Percentiles rank a stretch among this genome's conserved stretches.
phyloP scores from a whole-genome alignment of 176 grass and related monocot species.

The Cenchrus fungigraminus region DNA sequence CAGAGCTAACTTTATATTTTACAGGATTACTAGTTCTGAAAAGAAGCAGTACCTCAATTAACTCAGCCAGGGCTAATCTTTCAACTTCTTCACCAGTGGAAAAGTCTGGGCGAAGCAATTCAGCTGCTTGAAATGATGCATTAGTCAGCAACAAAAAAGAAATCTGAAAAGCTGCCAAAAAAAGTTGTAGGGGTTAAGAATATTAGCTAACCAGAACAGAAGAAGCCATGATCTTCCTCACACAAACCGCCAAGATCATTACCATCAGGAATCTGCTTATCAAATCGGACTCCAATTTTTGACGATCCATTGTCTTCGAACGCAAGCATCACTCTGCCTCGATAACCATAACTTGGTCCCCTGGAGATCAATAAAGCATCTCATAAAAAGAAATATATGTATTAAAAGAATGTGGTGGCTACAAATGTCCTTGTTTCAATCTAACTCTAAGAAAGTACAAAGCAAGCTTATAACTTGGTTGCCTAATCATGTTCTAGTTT shows the following conservation, averaged over 20 bases:
- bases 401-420: neutral
- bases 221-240: slow-evolving; percentile 98
- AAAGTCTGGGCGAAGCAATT: slow-evolving; percentile 75
- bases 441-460: slow-evolving; percentile 10
- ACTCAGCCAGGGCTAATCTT: slow-evolving; percentile 82
- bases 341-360: slow-evolving; percentile 84
- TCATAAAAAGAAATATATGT: neutral
- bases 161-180: slow-evolving; percentile 32
- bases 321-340: slow-evolving; percentile 93
- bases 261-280: slow-evolving; percentile 93
- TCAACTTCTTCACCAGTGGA: slow-evolving; percentile 71
- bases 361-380: slow-evolving; percentile 50
- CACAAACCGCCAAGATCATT: slow-evolving; percentile 98
- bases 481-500: neutral
- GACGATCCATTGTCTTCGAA: slow-evolving; percentile 97
- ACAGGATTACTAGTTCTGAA: neutral
- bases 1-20: neutral
- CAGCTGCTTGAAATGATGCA: slow-evolving; percentile 53
- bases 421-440: slow-evolving; percentile 1
- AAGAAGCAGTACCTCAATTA: slow-evolving; percentile 72
- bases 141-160: slow-evolving; percentile 37
- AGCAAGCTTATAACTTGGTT: slow-evolving; percentile 18
- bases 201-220: slow-evolving; percentile 78
- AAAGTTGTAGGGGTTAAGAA: slow-evolving; percentile 20
- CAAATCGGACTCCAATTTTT: slow-evolving; percentile 95